phyloP scores from a whole-genome alignment of 768 basidiomycete genomes.

The Tricholoma saponaceum region DNA sequence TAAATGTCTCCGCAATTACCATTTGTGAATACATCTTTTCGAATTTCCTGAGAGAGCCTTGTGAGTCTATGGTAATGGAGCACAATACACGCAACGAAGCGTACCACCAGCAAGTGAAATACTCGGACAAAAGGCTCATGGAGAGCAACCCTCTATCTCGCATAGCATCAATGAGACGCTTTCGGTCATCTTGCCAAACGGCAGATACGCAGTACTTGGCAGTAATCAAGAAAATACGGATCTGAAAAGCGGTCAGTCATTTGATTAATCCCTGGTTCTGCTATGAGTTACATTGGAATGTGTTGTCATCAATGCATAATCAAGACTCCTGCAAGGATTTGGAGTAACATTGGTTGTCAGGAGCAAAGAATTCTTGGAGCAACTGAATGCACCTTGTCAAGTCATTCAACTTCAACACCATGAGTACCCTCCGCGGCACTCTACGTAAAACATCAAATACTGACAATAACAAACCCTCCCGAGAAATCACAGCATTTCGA shows the following conservation, averaged over 20 bases:
- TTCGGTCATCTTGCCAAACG: conserved; percentile 70
- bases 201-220: conserved; percentile 84
- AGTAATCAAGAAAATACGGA: conserved; percentile 87
- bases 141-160: conserved; percentile 48
- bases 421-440: conserved; percentile 78
- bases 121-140: conserved; percentile 41
- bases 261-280: neutral
- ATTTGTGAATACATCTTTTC: conserved; percentile 48
- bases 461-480: conserved; percentile 78
- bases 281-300: conserved; percentile 57
- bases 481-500: conserved; percentile 74
- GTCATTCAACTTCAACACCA: conserved; percentile 86
- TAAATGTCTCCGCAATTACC: conserved; percentile 49
- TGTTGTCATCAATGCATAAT: conserved; percentile 84
- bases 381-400: conserved; percentile 54
- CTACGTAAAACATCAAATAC: conserved; percentile 86
- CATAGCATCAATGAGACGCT: conserved; percentile 42
- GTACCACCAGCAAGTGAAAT: conserved; percentile 67
- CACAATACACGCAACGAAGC: conserved; percentile 25
- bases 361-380: neutral
- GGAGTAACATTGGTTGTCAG: neutral
- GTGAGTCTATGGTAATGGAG: conserved; percentile 5
- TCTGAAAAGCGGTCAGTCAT: conserved; percentile 28
- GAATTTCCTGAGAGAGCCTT: conserved; percentile 47
- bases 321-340: conserved; percentile 55